These are phyloP conservation scores for Blastobotrys indianensis DNA, from an alignment of 1,139 yeast species.

Conservation along the genomic window DNA sequence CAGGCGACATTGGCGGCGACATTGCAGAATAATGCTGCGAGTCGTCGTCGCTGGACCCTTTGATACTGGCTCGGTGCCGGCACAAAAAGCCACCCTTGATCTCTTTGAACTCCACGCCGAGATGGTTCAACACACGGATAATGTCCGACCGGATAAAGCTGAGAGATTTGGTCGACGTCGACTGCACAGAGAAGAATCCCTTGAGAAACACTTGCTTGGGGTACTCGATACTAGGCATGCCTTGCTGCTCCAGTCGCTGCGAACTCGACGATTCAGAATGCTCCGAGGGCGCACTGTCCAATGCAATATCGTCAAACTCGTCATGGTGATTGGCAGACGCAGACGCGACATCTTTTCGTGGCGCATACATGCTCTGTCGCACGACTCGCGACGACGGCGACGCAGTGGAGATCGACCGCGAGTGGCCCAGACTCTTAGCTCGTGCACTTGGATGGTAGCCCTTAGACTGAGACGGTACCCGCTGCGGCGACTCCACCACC, in stretches of 20 bases:
- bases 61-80: conserved; percentile 50
- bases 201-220: conserved; percentile 88
- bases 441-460: conserved; percentile 78
- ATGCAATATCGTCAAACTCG: conserved; percentile 60
- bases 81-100: conserved; percentile 94
- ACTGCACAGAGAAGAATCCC: conserved; percentile 92
- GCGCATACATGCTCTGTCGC: conserved; percentile 10
- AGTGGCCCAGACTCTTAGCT: conserved; percentile 83
- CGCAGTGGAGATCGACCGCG: conserved; percentile 25
- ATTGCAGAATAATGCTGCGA: conserved; percentile 12
- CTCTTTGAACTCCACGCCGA: conserved; percentile 80
- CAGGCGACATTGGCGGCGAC: conserved; percentile 16
- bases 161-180: conserved; percentile 88
- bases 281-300: conserved; percentile 34
- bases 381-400: conserved; percentile 9
- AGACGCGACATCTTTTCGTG: conserved; percentile 35
- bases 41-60: conserved; percentile 22
- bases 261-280: conserved; percentile 10
- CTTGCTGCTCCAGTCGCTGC: conserved; percentile 27
- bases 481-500: neutral
- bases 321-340: conserved; percentile 36
- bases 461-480: conserved; percentile 3
- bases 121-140: conserved; percentile 65
- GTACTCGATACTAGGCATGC: conserved; percentile 91
- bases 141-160: conserved; percentile 85